phyloP scores from a whole-genome alignment of 2,329 filamentous ascomycete species.

The Diplocarpon rosae region DNA sequence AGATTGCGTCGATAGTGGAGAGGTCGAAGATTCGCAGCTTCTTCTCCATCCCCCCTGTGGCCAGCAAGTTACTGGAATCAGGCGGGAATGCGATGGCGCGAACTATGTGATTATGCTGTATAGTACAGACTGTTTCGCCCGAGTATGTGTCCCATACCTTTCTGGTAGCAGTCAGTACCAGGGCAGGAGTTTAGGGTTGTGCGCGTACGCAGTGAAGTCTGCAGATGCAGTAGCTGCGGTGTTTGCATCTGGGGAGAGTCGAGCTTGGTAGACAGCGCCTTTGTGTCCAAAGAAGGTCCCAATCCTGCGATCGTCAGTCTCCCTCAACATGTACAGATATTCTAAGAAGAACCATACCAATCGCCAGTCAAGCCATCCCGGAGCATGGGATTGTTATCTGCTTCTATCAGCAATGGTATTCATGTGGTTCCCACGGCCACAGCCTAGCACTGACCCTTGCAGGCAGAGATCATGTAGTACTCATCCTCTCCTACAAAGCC shows the following conservation, averaged over 20 bases:
- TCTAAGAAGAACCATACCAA: constrained; percentile 45
- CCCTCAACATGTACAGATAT: background rate
- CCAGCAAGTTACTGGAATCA: constrained; percentile 71
- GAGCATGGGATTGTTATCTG: constrained; percentile 97
- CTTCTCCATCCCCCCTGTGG: constrained; percentile 92
- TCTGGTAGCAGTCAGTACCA: constrained; percentile 37
- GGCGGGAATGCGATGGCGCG: constrained; percentile 84
- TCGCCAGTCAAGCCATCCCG: constrained; percentile 92
- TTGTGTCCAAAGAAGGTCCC: constrained; percentile 98
- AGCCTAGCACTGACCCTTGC: constrained; percentile 41
- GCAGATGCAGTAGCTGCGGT: constrained; percentile 89
- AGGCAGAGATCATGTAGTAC: constrained; percentile 65
- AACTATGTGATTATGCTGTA: constrained; percentile 92
- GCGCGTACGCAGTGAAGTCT: constrained; percentile 79
- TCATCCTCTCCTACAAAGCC: constrained; percentile 50
- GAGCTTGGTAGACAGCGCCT: constrained; percentile 92
- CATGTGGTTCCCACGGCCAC: background rate
- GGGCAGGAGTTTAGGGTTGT: background rate
- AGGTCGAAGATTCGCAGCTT: constrained; percentile 92
- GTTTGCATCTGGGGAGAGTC: constrained; percentile 76
- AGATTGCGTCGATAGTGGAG: constrained; percentile 34
- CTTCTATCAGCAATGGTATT: constrained; percentile 12
- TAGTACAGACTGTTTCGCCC: constrained; percentile 75
- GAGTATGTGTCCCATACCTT: constrained; percentile 97
- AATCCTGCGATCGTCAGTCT: constrained; percentile 45